Evolutionary conservation across 2,329 filamentous ascomycete genomes (phyloP), one percentile per base, ranked within the genome.

Genomic region (Fusarium annulatum): DNA sequence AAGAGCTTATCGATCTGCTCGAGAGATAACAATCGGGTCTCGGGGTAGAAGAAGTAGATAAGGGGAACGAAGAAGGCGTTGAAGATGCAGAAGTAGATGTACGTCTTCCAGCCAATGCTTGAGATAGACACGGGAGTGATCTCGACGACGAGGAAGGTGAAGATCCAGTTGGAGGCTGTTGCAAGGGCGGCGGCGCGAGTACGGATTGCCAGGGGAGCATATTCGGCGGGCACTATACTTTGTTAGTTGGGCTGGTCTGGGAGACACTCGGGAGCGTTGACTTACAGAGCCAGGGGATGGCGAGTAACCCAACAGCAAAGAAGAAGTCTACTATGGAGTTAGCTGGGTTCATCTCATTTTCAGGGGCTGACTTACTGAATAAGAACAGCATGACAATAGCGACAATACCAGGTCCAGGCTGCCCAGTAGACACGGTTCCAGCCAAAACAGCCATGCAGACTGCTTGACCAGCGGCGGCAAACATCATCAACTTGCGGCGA

Each of bases 401-500:
- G 15, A 84, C 84, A 61, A 84, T 82, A 64, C 82, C 85, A 4
- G 82, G 80, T 6, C 80, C 69, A 19, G 79, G 78, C n/a, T 79
- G 73, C 14, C 81, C 83, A 46, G 82, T 77, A 15, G 79, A 82
- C 1, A 86, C 82, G 0, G 85, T 85, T 14, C 83, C 84, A 5
- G 85, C 84, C 15, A 87, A 79, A 5, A 86, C 78, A 16, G 82
- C 83, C 85, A 88, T 87, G 66, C 85, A 87, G 7, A 67, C 74
- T 63, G 79, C 77, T 46, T 83, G 81, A 3, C 81, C 82, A 4
- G 69, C 76, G 18, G 77, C 80, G 3, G 81, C 80, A 28, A 83
- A 89, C 77, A 91, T 85, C 85, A 91, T 88, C 79, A 91, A 83
- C 76, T 89, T 89, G 14, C 89, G 83, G 9, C 89, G 85, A 23